These are phyloP conservation scores for Tylopilus balloui DNA, from an alignment of 768 basidiomycete genomes.

Conservation along the genomic window DNA sequence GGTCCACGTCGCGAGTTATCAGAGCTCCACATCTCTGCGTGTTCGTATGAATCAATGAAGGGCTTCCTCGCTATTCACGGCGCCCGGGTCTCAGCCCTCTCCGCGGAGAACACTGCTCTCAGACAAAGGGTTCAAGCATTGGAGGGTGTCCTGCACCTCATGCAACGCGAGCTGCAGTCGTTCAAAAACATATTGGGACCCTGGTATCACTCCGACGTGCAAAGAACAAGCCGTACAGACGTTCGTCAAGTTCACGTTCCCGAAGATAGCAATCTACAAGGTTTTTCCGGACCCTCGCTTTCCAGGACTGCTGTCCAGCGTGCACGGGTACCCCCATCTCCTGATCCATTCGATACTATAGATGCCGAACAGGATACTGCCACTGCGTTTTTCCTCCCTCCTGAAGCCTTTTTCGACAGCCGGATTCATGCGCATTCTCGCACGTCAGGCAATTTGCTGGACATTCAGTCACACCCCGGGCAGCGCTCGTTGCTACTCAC, in stretches of 20 bases:
- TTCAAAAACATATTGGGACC: slow-evolving; percentile 61
- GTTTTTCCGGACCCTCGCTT: slow-evolving; percentile 16
- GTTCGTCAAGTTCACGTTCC: slow-evolving; percentile 7
- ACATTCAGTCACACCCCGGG: slow-evolving; percentile 19
- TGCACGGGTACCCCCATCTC: slow-evolving; percentile 7
- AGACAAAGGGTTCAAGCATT: slow-evolving; percentile 54
- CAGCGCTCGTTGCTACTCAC: slow-evolving; percentile 29
- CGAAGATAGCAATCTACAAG: slow-evolving; percentile 10
- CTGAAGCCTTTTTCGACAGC: slow-evolving; percentile 28
- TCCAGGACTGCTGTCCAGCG: slow-evolving; percentile 14
- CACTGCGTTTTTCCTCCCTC: slow-evolving; percentile 21
- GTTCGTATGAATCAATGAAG: slow-evolving; percentile 59
- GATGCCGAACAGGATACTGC: slow-evolving; percentile 25
- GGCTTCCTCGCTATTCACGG: slow-evolving; percentile 50
- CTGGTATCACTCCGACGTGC: slow-evolving; percentile 46
- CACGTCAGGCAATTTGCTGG: slow-evolving; percentile 17
- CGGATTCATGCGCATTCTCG: slow-evolving; percentile 12
- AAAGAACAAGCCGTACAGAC: slow-evolving; percentile 17
- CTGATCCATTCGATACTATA: slow-evolving; percentile 17
- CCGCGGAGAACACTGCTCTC: slow-evolving; percentile 62
- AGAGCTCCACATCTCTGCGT: slow-evolving; percentile 38
- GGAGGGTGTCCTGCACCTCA: slow-evolving; percentile 48
- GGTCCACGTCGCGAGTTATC: slow-evolving; percentile 39
- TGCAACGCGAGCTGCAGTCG: slow-evolving; percentile 53
- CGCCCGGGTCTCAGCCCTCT: slow-evolving; percentile 39